phyloP scores from a whole-genome alignment of 441 rosid species.

The Croton laevigatus region DNA sequence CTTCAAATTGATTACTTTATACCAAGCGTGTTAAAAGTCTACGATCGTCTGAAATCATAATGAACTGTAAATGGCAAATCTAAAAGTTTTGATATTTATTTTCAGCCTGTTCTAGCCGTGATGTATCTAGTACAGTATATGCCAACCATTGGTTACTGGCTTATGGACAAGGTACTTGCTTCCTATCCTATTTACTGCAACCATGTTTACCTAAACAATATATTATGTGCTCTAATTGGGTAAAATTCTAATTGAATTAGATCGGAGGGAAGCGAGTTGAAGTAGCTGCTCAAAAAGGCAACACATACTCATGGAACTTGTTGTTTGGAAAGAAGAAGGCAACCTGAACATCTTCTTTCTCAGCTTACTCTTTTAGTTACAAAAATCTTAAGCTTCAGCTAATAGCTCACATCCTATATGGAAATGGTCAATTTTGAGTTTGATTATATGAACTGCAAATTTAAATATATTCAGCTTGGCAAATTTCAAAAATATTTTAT shows the following conservation, averaged over 20 bases:
- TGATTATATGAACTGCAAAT: too few relatives aligned
- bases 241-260: constrained; percentile 32
- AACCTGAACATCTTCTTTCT: constrained; percentile 28
- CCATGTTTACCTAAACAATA: neutral
- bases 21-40: too few relatives aligned
- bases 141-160: constrained; percentile 84
- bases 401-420: neutral
- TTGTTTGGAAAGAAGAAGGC: constrained; percentile 71
- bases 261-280: constrained; percentile 76
- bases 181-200: neutral
- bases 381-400: neutral
- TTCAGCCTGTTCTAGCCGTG: constrained; percentile 86
- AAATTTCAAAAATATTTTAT: too few relatives aligned
- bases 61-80: neutral
- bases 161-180: constrained; percentile 86
- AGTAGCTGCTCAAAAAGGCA: constrained; percentile 68
- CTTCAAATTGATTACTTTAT: neutral
- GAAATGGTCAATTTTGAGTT: too few relatives aligned
- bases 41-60: too few relatives aligned
- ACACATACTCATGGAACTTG: constrained; percentile 65
- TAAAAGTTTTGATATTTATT: constrained; percentile 12
- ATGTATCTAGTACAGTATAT: constrained; percentile 88
- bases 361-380: neutral
- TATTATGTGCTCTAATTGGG: neutral
- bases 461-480: too few relatives aligned